Evolutionary conservation across 2,329 filamentous ascomycete genomes (phyloP).

Genomic region (Tolypocladium guangdongense): DNA sequence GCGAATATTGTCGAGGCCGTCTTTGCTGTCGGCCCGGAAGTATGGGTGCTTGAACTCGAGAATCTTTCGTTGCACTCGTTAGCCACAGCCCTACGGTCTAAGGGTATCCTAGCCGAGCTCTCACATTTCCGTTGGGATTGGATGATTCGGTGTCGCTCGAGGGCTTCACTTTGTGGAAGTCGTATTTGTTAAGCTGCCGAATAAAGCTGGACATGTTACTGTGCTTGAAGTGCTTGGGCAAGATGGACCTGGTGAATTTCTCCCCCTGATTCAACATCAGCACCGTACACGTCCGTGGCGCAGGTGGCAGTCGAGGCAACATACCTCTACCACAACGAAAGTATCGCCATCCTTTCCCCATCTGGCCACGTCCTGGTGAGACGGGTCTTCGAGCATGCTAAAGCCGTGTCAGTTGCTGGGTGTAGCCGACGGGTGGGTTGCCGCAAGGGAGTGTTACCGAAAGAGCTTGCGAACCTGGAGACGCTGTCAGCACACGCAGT

Average conservation of each 20-base stretch:
- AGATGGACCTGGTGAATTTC: constrained; percentile 93
- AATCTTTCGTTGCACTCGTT: constrained; percentile 27
- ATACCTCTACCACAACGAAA: constrained; percentile 93
- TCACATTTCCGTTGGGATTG: constrained; percentile 25
- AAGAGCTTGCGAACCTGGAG: constrained; percentile 89
- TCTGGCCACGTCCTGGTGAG: constrained; percentile 83
- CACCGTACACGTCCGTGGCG: not conserved
- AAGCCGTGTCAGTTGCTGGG: constrained; percentile 6
- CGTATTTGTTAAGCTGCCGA: constrained; percentile 91
- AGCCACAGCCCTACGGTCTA: not conserved
- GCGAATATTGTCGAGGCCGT: constrained; percentile 91
- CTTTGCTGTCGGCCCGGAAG: constrained; percentile 91
- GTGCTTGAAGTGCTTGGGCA: constrained; percentile 98
- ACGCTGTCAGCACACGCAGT: not conserved
- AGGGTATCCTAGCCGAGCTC: constrained; percentile 5
- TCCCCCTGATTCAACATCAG: constrained; percentile 58
- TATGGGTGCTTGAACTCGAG: constrained; percentile 91
- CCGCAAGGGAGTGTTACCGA: constrained; percentile 54
- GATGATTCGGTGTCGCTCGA: constrained; percentile 24
- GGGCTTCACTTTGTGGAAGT: constrained; percentile 89
- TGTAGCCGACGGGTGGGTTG: not conserved
- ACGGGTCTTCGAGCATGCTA: constrained; percentile 84
- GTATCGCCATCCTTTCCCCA: constrained; percentile 94
- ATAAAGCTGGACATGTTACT: constrained; percentile 98
- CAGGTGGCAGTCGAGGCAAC: not conserved